Base-by-base conservation (phyloP, 2,329 filamentous ascomycete genomes). In the Exophiala dermatitidis region DNA sequence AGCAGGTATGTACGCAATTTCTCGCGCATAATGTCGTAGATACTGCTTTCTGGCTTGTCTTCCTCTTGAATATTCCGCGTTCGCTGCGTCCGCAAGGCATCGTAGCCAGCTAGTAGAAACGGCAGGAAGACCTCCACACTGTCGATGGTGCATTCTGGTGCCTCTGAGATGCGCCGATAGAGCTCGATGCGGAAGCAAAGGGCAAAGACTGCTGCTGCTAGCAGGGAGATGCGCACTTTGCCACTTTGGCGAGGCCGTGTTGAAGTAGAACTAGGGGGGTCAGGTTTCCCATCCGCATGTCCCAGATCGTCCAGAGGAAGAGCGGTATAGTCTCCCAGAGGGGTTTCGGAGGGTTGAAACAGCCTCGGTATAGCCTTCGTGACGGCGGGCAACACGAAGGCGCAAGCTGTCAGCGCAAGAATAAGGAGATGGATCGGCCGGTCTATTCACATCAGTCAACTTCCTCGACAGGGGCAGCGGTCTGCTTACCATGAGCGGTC, bases 371-470 rank as follows among this genome's bases (percentile, higher is more conserved):
- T 54, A 32, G 70, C 67, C 50, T 66, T 67, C 58, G 68, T 70
- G 42, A 69, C 57, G 36, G 65, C 62, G 7, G 74, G 55, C 31
- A 76, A 63, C 37, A 63, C 66, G 26, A 65, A 57, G 5, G 72
- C 73, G 6, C 70, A 64, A 28, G 71, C 63, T 38, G 70, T 67
- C 37, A 76, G 72, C 26, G 69, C 62, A 3, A 74, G 58, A 36
- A 73, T 65, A 12, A 68, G 63, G 4, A 73, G 69, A 58, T 73
- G 73, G 9, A 75, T 59, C 3, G 76, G 74, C 46, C 71, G 72
- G 59, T 77, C 76, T 74, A 52, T 28, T 41, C 9, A 4, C 5
- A 10, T 41, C 19, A 41, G 38, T 19, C 19, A 19, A 19, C 19
- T 19, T 19, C 19, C 6, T 26, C 10, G n/a, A 6, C 33, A 34